Evolutionary conservation across 306 rosid species (phyloP).

Genomic region (Fagus crenata): DNA sequence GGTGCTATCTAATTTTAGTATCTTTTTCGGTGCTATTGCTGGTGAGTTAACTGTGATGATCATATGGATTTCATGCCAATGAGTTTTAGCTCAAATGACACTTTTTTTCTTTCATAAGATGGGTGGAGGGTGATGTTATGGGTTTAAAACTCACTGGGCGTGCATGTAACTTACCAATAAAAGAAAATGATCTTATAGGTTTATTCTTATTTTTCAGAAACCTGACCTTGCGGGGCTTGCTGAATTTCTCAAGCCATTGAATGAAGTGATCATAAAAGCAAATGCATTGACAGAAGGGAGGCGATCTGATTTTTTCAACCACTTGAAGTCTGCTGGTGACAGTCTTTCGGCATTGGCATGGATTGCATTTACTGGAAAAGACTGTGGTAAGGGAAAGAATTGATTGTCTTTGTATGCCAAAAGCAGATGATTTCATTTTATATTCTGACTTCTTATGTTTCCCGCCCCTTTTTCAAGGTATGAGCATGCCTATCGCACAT

Average conservation of each 20-base stretch:
- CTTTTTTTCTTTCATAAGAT: too few relatives aligned
- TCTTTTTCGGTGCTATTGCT: constrained; percentile 4
- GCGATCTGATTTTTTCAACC: constrained; percentile 83
- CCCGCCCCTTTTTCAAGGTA: constrained; percentile 55
- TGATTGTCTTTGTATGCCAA: constrained; percentile 21
- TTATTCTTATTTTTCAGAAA: constrained; percentile 54
- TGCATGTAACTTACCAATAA: too few relatives aligned
- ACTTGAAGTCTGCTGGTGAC: constrained; percentile 83
- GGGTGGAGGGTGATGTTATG: too few relatives aligned
- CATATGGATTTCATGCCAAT: too few relatives aligned
- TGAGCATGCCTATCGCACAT: constrained; percentile 98
- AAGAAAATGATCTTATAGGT: constrained; percentile 2
- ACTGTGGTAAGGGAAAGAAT: constrained; percentile 59
- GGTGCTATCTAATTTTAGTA: background rate
- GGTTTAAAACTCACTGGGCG: too few relatives aligned
- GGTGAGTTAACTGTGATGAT: background rate
- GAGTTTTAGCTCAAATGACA: too few relatives aligned
- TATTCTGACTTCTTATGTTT: constrained; percentile 25
- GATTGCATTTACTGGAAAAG: constrained; percentile 90
- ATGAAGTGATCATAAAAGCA: constrained; percentile 67
- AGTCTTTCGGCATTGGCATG: constrained; percentile 96
- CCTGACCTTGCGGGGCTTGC: constrained; percentile 71
- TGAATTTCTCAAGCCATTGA: constrained; percentile 85
- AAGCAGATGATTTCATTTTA: background rate
- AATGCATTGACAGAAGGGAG: constrained; percentile 70